Conservation (phyloP, 208 protist species). For the Leishmania martiniquensis region DNA sequence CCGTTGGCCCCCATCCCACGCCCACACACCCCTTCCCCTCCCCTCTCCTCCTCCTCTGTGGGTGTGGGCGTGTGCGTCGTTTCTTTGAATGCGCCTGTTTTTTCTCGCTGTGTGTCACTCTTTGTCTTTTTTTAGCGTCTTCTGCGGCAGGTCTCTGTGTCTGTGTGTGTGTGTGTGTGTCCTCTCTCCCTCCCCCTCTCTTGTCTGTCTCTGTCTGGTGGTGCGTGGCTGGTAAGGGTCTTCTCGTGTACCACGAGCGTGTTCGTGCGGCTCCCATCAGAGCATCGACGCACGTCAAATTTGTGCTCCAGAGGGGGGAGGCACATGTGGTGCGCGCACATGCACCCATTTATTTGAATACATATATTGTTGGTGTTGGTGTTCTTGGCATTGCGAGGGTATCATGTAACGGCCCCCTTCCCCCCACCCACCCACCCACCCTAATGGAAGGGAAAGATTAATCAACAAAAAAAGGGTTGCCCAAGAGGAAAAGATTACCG, state of each 20-base stretch:
- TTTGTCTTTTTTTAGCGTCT: background rate
- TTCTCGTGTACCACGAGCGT: too few species aligned
- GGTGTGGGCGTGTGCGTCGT: conserved; percentile 18
- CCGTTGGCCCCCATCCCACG: too few species aligned
- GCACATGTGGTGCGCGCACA: background rate
- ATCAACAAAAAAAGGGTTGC: background rate
- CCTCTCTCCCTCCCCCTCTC: too few species aligned
- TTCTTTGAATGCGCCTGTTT: too few species aligned
- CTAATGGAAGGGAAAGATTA: background rate
- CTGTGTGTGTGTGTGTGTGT: background rate
- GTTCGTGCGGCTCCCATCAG: too few species aligned
- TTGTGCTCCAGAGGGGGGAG: too few species aligned
- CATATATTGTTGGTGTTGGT: background rate
- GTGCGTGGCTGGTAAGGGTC: background rate
- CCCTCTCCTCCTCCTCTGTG: background rate
- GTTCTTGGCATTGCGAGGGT: background rate
- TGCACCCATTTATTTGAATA: background rate
- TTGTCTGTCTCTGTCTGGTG: background rate
- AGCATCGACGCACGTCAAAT: too few species aligned
- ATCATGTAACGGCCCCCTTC: background rate
- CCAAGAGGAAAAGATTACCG: background rate
- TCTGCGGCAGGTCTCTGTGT: background rate
- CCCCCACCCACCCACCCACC: too few species aligned
- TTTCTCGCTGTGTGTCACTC: conserved; percentile 1
- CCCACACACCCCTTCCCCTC: conserved; percentile 1